A percentile compares a stretch with the other conserved stretches of the same genome.
Evolutionary conservation across 306 rosid species (phyloP).

Genomic region (Prunus davidiana): DNA sequence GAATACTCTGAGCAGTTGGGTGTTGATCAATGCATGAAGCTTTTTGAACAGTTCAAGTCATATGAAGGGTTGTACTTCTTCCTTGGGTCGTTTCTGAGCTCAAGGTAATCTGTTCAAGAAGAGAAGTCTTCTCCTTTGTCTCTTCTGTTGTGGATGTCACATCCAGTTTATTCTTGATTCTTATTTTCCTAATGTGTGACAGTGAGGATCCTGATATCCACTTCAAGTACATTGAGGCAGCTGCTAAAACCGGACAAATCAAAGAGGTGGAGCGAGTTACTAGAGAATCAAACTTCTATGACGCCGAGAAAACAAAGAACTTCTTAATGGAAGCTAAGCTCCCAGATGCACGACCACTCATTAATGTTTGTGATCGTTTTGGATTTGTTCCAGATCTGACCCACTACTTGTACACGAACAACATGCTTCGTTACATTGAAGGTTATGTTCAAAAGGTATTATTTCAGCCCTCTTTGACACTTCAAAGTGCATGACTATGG

Average conservation of each 20-base stretch:
- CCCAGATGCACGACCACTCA: constrained; percentile 96
- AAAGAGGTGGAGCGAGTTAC: constrained; percentile 99
- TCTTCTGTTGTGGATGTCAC: neutral
- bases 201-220: constrained; percentile 99
- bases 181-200: constrained; percentile 22
- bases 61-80: constrained; percentile 97
- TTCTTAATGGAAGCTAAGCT: constrained; percentile 97
- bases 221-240: constrained; percentile 98
- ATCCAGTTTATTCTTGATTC: constrained; percentile 2
- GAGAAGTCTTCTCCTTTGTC: neutral
- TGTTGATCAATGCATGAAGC: constrained; percentile 81
- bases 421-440: constrained; percentile 99
- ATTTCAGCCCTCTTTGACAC: constrained; percentile 3
- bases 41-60: constrained; percentile 97
- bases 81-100: constrained; percentile 95
- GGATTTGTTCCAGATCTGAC: constrained; percentile 99
- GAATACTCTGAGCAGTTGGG: constrained; percentile 98
- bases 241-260: constrained; percentile 98
- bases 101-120: constrained; percentile 57
- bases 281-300: constrained; percentile 96
- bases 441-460: constrained; percentile 98
- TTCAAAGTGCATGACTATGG: neutral
- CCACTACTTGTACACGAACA: constrained; percentile 87
- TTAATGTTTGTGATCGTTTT: constrained; percentile 97
- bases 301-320: constrained; percentile 93